Evolutionary conservation across 805 yeast species (phyloP), one percentile per base, ranked within the genome.

Genomic region (Schizosaccharomyces octosporus): DNA sequence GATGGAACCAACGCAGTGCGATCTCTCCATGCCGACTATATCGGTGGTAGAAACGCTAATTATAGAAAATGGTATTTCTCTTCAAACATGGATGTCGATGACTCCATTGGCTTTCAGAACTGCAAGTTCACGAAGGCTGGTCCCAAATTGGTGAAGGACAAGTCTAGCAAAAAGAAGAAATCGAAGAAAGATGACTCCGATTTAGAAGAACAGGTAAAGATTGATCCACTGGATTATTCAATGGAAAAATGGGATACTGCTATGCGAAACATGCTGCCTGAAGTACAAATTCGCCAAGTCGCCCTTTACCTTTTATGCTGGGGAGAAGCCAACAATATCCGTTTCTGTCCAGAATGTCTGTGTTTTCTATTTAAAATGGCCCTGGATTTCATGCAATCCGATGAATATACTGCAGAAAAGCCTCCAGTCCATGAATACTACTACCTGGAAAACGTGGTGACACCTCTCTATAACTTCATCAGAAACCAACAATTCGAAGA

Each of bases 291-390:
- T 3, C 75, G 80, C 62, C 89, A 81, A 71, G 70, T 84, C 64
- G 85, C 83, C 58, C 76, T 82, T 55, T 82, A 78, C 69, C 72
- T 79, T 65, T 75, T 78, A 62, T 75, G 83, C 51, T 84, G 89
- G 89, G 89, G 89, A 42, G 89, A 85, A 69, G 84, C 88, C 5
- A 83, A 82, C 69, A 84, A 81, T 69, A 95, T 93, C 63, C 84
- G 99, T 74, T 93, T 93, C 76, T 84, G 90, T 62, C 78, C 85
- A 27, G 96, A 88, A 77, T 79, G 85, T 75, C 75, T 93, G 64
- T 87, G 96, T 80, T 93, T 85, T 79, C 83, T 93, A 69, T 94
- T 82, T 80, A 90, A 93, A 77, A 85, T 95, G 72, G 95, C 97
- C 63, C 79, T 79, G 66, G 98, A 93, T 74, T 89, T 90, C 74